Evolutionary conservation across 2,329 filamentous ascomycete genomes (phyloP), one percentile per base, ranked within the genome.

Genomic region (Xylaria sp.): DNA sequence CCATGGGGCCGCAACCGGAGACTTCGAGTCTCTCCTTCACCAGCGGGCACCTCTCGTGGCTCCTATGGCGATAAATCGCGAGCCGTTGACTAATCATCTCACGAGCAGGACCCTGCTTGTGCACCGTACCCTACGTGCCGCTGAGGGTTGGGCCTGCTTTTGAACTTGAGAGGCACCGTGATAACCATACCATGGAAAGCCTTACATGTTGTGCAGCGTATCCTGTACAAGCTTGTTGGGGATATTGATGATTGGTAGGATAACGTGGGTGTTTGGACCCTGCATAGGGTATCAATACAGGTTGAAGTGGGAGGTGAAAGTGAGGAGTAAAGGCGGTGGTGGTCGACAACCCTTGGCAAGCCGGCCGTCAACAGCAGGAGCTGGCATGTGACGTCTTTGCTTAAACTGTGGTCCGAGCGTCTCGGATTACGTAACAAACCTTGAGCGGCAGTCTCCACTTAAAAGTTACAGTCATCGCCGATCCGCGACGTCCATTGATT

Each of bases 141-240:
- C 8, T 42, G 9, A 9, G 11, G 37, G 8, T 42, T 42, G 37
- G 37, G 37, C 37, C 9, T 42, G 37, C 37, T 42, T 9, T 13
- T 10, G 11, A 42, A 42, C 11, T 4, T 30, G 23, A 30, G 7
- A 42, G 37, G 11, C 37, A 42, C 11, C 37, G 8, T 42, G 37
- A 42, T 42, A 13, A 42, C 37, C 11, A 13, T 42, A 13, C 11
- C 11, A 42, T 42, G 37, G 37, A n/a, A 3, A 64, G 63, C 19
- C 54, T 73, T 54, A 69, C 68, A 18, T 66, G 67, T 7, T 73
- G 72, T 57, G 65, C 64, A 34, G 66, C 68, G 2, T 72, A 68
- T 54, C 64, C 72, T 34, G 67, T 65, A 42, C 67, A 69, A 58
- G 64, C 58, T 5, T 68, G 65, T 54, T 69, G 67, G 65, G 67